These are phyloP conservation scores for Erodium moschatum DNA, from an alignment of 441 rosid genomes.

Conservation along the genomic window DNA sequence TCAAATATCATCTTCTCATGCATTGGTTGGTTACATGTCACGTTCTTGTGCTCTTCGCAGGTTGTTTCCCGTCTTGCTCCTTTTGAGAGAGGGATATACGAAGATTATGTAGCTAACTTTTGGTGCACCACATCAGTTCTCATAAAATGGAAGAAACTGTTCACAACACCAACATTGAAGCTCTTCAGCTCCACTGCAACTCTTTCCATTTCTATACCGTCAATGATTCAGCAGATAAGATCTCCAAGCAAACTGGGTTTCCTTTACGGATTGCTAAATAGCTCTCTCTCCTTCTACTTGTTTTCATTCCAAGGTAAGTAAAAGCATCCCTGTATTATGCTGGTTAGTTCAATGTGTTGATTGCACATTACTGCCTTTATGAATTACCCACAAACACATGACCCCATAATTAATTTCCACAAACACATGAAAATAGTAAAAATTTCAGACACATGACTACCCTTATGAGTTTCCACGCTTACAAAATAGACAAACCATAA, in stretches of 20 bases:
- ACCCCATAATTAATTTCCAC: too few relatives aligned
- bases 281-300: conserved; percentile 74
- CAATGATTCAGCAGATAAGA: conserved; percentile 74
- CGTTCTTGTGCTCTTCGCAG: conserved; percentile 25
- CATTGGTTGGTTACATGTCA: not conserved
- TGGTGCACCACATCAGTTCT: conserved; percentile 80
- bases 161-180: conserved; percentile 47
- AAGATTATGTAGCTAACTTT: conserved; percentile 90
- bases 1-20: not conserved
- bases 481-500: too few relatives aligned
- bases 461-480: too few relatives aligned
- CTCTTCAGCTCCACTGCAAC: conserved; percentile 55
- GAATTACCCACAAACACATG: too few relatives aligned
- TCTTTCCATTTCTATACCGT: conserved; percentile 56
- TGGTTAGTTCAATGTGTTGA: not conserved
- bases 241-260: conserved; percentile 73
- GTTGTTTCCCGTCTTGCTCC: conserved; percentile 88
- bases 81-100: conserved; percentile 88
- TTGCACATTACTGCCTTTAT: too few relatives aligned
- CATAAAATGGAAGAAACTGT: conserved; percentile 77
- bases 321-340: conserved; percentile 8
- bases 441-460: too few relatives aligned
- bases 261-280: conserved; percentile 63
- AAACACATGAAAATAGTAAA: too few relatives aligned
- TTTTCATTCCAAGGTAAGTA: conserved; percentile 75